Conservation (phyloP, 768 basidiomycete species). For the Ramaria rubella region DNA sequence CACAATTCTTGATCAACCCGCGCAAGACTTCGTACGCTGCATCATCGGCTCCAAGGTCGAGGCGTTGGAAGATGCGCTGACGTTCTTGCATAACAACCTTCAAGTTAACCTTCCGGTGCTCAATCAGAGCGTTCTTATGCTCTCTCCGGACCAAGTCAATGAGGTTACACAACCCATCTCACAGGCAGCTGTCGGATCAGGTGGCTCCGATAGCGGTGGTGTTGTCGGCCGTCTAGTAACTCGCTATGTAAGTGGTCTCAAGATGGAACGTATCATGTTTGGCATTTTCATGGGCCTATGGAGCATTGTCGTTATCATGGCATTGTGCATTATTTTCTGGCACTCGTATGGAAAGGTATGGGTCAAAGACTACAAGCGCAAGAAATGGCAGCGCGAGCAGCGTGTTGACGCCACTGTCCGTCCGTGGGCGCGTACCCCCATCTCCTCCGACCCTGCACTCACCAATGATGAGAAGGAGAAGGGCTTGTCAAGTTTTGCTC, state of each 20-base stretch:
- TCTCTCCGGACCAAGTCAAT: slow-evolving; percentile 64
- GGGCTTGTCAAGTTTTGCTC: slow-evolving; percentile 43
- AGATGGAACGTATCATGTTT: slow-evolving; percentile 83
- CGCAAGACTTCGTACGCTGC: slow-evolving; percentile 83
- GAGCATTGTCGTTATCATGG: slow-evolving; percentile 79
- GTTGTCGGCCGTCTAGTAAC: slow-evolving; percentile 68
- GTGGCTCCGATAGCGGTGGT: slow-evolving; percentile 44
- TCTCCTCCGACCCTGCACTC: slow-evolving; percentile 15
- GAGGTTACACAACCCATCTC: slow-evolving; percentile 78
- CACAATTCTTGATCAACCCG: slow-evolving; percentile 73
- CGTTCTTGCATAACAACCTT: slow-evolving; percentile 87
- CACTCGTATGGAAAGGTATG: slow-evolving; percentile 51
- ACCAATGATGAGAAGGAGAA: slow-evolving; percentile 19
- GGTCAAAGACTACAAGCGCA: slow-evolving; percentile 41
- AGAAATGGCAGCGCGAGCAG: slow-evolving; percentile 48
- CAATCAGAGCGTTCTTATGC: slow-evolving; percentile 65
- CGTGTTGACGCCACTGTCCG: slow-evolving; percentile 38
- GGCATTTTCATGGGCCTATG: slow-evolving; percentile 76
- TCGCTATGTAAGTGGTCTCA: slow-evolving; percentile 62
- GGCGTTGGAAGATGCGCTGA: slow-evolving; percentile 80
- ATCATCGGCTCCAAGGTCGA: slow-evolving; percentile 88
- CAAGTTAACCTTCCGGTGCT: slow-evolving; percentile 73
- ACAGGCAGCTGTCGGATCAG: slow-evolving; percentile 65
- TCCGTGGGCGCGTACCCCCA: slow-evolving; percentile 18
- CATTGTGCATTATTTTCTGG: slow-evolving; percentile 62